These are phyloP conservation scores for Fusarium oligoseptatum DNA, from an alignment of 2,329 filamentous ascomycete genomes.

Conservation along the genomic window DNA sequence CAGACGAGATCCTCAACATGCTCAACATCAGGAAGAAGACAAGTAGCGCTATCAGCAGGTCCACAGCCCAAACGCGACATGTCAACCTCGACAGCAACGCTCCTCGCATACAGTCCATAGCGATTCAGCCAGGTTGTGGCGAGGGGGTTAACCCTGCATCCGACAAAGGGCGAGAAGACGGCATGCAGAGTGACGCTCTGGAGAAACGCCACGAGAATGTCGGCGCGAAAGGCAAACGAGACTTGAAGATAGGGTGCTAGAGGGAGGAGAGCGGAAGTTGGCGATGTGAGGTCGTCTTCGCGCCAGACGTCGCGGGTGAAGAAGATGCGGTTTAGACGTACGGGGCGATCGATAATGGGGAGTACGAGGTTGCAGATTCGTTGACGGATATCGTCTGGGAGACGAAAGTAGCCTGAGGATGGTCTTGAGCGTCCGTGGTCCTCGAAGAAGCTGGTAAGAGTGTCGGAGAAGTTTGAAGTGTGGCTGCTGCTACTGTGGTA, in stretches of 20 bases:
- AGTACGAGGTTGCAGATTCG: constrained; percentile 48
- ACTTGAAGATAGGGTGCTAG: constrained; percentile 47
- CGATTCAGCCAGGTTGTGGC: constrained; percentile 52
- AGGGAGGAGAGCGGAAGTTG: constrained; percentile 42
- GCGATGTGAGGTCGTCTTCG: constrained; percentile 49
- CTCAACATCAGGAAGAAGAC: constrained; percentile 42
- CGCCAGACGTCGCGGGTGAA: constrained; percentile 53
- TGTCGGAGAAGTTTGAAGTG: constrained; percentile 27
- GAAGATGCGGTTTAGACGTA: constrained; percentile 47
- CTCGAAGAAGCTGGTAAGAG: constrained; percentile 42
- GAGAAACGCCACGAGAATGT: constrained; percentile 54
- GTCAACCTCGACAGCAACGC: constrained; percentile 57
- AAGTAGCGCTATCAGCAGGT: constrained; percentile 36
- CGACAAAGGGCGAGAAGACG: constrained; percentile 55
- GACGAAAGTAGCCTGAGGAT: constrained; percentile 34
- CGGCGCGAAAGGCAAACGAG: constrained; percentile 53
- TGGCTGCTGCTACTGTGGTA: constrained; percentile 44
- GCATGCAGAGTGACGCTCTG: constrained; percentile 54
- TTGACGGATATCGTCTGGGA: constrained; percentile 46
- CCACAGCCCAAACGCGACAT: constrained; percentile 55
- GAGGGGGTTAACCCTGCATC: constrained; percentile 49
- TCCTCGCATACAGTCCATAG: constrained; percentile 53
- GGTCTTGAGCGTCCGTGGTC: constrained; percentile 25
- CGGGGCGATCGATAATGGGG: constrained; percentile 37
- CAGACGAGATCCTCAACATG: constrained; percentile 46